Percentiles rank a stretch among this genome's conserved stretches.
phyloP scores from a whole-genome alignment of 371 early-diverging fungal genomes.

The Catenaria anguillulae region DNA sequence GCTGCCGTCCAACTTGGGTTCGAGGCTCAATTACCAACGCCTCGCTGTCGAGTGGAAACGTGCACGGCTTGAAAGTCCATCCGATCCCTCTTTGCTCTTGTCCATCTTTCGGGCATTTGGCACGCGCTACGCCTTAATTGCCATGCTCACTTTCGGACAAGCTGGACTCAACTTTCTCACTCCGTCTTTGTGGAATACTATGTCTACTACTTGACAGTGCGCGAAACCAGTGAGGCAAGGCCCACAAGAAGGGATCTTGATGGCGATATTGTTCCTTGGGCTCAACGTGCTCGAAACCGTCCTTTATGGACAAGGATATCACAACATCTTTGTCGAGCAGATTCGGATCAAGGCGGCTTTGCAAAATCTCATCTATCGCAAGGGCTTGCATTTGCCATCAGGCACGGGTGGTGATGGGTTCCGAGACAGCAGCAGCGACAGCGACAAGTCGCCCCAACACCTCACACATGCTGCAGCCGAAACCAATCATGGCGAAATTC shows the following conservation, averaged over 20 bases:
- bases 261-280: not conserved
- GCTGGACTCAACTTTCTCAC: not conserved
- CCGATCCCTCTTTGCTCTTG: too few relatives aligned
- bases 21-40: too few relatives aligned
- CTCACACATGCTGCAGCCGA: too few relatives aligned
- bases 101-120: not conserved
- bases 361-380: not conserved
- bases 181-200: not conserved
- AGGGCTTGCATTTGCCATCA: slow-evolving; percentile 42
- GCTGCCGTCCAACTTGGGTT: too few relatives aligned
- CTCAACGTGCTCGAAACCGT: not conserved
- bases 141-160: not conserved
- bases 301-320: not conserved
- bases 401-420: slow-evolving; percentile 56
- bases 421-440: slow-evolving; percentile 9
- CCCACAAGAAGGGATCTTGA: not conserved
- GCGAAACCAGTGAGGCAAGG: not conserved
- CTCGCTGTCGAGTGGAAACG: too few relatives aligned
- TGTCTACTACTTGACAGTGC: not conserved
- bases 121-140: not conserved
- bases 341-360: not conserved
- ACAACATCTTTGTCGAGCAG: not conserved
- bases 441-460: too few relatives aligned
- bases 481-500: slow-evolving; percentile 74
- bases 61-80: too few relatives aligned